A percentile compares a stretch with the other conserved stretches of the same genome.
These are phyloP conservation scores for Neurospora sublineolata DNA, from an alignment of 495 filamentous ascomycete species.

Conservation along the genomic window DNA sequence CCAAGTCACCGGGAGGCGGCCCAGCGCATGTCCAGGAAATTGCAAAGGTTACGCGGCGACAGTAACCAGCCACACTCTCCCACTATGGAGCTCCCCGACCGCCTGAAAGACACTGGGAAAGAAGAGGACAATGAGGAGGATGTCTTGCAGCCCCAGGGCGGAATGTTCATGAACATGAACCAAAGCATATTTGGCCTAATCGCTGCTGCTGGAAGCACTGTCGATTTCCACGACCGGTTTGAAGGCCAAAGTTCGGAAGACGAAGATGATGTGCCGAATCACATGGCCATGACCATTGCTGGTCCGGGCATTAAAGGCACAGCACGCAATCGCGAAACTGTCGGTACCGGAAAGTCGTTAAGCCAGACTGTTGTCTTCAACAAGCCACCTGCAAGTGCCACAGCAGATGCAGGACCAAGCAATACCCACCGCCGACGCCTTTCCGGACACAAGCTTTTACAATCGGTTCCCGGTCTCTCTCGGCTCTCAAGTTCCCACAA, in stretches of 20 bases:
- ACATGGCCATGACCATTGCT: constrained; percentile 22
- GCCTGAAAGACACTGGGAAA: constrained; percentile 62
- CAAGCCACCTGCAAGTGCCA: neutral
- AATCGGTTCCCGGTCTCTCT: constrained; percentile 43
- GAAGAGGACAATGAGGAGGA: constrained; percentile 49
- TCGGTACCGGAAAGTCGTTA: neutral
- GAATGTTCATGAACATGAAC: constrained; percentile 65
- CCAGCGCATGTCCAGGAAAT: constrained; percentile 35
- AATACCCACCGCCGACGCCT: neutral
- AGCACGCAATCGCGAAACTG: neutral
- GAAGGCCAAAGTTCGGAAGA: constrained; percentile 74
- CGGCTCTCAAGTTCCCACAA: constrained; percentile 21
- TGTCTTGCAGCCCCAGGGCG: constrained; percentile 52
- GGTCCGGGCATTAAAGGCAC: constrained; percentile 1
- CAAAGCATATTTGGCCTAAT: constrained; percentile 93
- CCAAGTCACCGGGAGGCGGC: constrained; percentile 13
- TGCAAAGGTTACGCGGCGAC: constrained; percentile 46
- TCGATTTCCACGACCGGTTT: constrained; percentile 70
- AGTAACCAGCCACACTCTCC: constrained; percentile 35
- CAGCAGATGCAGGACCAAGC: neutral
- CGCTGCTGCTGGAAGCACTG: constrained; percentile 72
- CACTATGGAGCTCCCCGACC: constrained; percentile 66
- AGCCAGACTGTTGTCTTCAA: neutral
- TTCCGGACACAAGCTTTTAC: constrained; percentile 29
- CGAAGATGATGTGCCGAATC: constrained; percentile 29